phyloP scores from a whole-genome alignment of 371 early-diverging fungal species.

The Mucor circinelloides region DNA sequence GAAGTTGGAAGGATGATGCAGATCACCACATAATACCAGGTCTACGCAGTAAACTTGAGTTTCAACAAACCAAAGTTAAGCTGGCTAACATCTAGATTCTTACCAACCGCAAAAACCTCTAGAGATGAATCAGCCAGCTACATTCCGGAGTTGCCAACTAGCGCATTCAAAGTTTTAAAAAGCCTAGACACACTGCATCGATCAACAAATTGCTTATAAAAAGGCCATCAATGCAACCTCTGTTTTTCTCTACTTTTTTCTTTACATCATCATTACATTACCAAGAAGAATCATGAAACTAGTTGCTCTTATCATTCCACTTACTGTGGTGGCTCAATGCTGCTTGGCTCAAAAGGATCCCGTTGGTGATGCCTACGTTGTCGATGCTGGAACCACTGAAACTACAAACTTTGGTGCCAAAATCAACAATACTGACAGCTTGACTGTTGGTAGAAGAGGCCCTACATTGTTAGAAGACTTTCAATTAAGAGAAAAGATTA shows the following conservation, averaged over 20 bases:
- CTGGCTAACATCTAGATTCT: neutral
- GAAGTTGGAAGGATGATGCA: too few species aligned
- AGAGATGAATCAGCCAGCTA: neutral
- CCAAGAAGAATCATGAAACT: neutral
- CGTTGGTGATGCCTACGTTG: slow-evolving; percentile 4
- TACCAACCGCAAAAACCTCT: neutral
- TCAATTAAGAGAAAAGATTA: slow-evolving; percentile 50
- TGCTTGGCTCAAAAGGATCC: neutral
- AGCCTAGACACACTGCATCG: neutral
- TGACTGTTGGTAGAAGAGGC: slow-evolving; percentile 49
- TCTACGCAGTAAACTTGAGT: too few species aligned
- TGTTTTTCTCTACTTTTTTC: neutral
- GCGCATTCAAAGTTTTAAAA: neutral
- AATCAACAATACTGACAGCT: slow-evolving; percentile 29
- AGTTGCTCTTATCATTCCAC: neutral
- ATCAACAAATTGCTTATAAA: neutral
- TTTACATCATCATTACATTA: neutral
- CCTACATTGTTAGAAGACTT: slow-evolving; percentile 57
- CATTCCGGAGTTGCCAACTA: neutral
- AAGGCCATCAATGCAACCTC: neutral
- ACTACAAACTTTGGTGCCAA: slow-evolving; percentile 32
- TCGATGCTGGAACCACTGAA: slow-evolving; percentile 25
- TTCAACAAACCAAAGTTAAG: neutral
- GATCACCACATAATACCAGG: too few species aligned
- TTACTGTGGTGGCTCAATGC: neutral